Conservation (phyloP, 2,329 filamentous ascomycete species). For the Xylaria sp. region DNA sequence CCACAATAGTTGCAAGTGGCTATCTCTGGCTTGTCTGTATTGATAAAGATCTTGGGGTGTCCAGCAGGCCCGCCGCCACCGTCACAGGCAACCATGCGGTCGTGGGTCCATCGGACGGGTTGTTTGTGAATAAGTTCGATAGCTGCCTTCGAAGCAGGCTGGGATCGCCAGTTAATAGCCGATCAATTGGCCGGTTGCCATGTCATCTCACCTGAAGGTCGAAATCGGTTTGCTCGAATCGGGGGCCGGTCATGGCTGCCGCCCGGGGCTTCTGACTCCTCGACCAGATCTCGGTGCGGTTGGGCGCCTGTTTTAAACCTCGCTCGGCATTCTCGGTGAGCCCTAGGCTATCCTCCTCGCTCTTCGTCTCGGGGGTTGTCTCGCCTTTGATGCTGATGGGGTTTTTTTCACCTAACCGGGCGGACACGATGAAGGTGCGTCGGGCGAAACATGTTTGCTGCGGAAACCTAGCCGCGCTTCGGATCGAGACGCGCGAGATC, state of each 20-base stretch:
- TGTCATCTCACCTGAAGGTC: conserved; percentile 77
- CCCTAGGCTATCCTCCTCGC: conserved; percentile 54
- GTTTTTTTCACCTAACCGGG: conserved; percentile 58
- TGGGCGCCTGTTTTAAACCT: conserved; percentile 79
- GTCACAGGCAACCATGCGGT: conserved; percentile 84
- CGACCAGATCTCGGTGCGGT: conserved; percentile 84
- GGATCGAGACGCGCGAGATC: conserved; percentile 55
- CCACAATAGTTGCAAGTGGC: conserved; percentile 92
- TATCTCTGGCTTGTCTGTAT: conserved; percentile 96
- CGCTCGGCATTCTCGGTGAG: conserved; percentile 58
- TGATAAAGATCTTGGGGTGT: conserved; percentile 96
- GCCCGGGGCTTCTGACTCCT: conserved; percentile 83
- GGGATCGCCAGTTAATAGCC: conserved; percentile 47
- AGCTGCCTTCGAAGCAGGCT: conserved; percentile 90
- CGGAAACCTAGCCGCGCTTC: conserved; percentile 56
- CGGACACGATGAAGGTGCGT: conserved; percentile 61
- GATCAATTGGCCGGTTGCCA: conserved; percentile 15
- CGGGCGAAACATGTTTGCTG: conserved; percentile 57
- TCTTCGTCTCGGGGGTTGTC: conserved; percentile 56
- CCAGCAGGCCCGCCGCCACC: conserved; percentile 90
- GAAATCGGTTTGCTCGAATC: conserved; percentile 98
- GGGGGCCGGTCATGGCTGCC: conserved; percentile 88
- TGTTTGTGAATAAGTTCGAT: conserved; percentile 97
- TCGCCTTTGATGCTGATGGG: conserved; percentile 54
- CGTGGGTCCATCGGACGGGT: conserved; percentile 90